Evolutionary conservation across 129 eudicot genomes (phyloP), one percentile per base, ranked within the genome.

Genomic region (Tanacetum coccineum): DNA sequence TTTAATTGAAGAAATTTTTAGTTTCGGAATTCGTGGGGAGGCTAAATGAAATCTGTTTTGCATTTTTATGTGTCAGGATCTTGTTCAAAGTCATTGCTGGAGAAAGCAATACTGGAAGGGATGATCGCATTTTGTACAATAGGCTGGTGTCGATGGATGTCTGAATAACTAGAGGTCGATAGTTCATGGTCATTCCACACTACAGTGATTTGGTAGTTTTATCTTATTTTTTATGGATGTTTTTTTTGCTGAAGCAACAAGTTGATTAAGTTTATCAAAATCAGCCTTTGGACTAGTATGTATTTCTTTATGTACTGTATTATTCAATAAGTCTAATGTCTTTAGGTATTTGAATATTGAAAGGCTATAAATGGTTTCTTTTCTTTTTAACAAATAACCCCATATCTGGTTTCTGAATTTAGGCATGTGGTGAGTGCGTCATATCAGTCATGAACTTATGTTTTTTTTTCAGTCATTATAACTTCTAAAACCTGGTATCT

Each of bases 51-150:
- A 64, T 47, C 54, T 25, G 50, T n/a, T 62, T 21, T 59, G 56
- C 13, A 32, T n/a, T 68, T n/a, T 15, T 66, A 36, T 39, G 21
- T 56, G 46, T 60, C 78, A 93, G 98, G 98, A 93, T 79, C 92
- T 88, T 6, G 97, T 87, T 48, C 97, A 86, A 79, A 94, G 95
- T 57, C 97, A 18, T 83, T 94, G 61, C 45, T 94, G 72, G n/a
- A n/a, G 95, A 89, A 84, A 89, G 95, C 87, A 94, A 83, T 59
- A 87, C 88, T 0, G 97, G 95, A 13, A 82, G 99, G 71, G 95
- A 94, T 63, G 99, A 87, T 59, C 86, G 87, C 45, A 87, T 94
- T 72, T 86, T 94, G 39, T 89, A 94, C 65, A 83, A 94, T 53
- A 89, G 89, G 78, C 80, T 94, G 72, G 93, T 86, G 68, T 65